Percentiles rank a stretch among this genome's conserved stretches.
These are phyloP conservation scores for Aristolochia contorta DNA, from an alignment of 164 flowering plant species.

Conservation along the genomic window DNA sequence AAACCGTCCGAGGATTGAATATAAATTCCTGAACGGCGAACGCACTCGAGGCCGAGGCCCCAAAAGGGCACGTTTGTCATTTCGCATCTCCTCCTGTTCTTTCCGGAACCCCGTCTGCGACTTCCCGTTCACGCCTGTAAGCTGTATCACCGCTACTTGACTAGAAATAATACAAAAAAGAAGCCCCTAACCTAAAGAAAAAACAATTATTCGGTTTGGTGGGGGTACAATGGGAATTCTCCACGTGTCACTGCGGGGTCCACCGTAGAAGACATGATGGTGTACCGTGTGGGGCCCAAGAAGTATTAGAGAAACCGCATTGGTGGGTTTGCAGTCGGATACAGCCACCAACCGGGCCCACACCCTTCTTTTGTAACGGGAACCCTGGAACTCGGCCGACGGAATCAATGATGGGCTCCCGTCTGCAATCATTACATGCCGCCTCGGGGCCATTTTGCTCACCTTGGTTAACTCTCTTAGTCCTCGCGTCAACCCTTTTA, in stretches of 20 bases:
- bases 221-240: background rate
- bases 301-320: slow-evolving; percentile 36
- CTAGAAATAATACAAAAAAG: background rate
- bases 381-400: slow-evolving; percentile 9
- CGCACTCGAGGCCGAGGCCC: too few species aligned
- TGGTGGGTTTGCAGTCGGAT: slow-evolving; percentile 22
- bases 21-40: too few species aligned
- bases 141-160: background rate
- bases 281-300: slow-evolving; percentile 30
- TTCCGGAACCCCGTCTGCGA: background rate
- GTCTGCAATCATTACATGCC: slow-evolving; percentile 4
- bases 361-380: background rate
- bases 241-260: slow-evolving; percentile 5
- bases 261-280: slow-evolving; percentile 17
- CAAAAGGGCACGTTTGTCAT: background rate
- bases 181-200: background rate
- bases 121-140: slow-evolving; percentile 7
- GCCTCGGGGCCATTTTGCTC: background rate
- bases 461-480: background rate
- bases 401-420: slow-evolving; percentile 18
- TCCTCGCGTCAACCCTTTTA: background rate
- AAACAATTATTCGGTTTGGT: background rate
- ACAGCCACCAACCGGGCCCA: slow-evolving; percentile 19
- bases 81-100: background rate
- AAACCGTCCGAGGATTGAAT: too few species aligned